Base-by-base conservation (phyloP, 352 stramenopile genomes). In the Blastocystis hominis region DNA sequence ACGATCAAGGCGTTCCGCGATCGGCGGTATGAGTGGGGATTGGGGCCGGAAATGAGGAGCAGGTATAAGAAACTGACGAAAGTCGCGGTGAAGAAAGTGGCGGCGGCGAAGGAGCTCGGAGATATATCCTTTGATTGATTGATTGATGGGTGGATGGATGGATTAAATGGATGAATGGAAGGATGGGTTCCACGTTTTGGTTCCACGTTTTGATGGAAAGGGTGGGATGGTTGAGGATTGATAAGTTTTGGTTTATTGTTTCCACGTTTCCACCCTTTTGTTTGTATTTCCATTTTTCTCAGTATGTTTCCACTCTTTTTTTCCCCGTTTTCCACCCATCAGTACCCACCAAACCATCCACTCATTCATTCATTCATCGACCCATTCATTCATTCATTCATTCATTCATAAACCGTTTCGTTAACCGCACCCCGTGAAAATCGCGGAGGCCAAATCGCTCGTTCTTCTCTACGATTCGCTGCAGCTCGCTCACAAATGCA, bases 401-500 rank as follows among this genome's bases (percentile, higher is more conserved):
- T n/a, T n/a, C n/a, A n/a, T 59, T 59, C n/a, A 20, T 10, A 20
- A 38, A 62, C 4, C 34, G 6, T 2, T 15, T 87, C 15, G n/a
- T 86, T 86, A 44, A 75, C 61, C 17, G 24, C 36, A 91, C 63
- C 75, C 81, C 13, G 47, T 90, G 61, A 72, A 59, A 0, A 59
- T 88, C 10, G 89, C 90, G 7, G 76, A 91, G 70, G 93, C 93
- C 0, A 90, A 94, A 84, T 91, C 94, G 70, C 91, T 91, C 56
- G 90, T 92, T 24, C 78, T 95, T 24, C 90, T 95, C 0, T 98
- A 98, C 89, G 97, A 99, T 89, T 98, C 95, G 10, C 91, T 99
- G 13, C 97, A 99, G 92, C 92, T 99, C 24, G 97, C 97, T 3
- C 97, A 99, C 92, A 99, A 99, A 91, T 99, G 97, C 91, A 99